Base-by-base conservation (phyloP, 2,329 filamentous ascomycete species). In the Lecanicillium sp. region DNA sequence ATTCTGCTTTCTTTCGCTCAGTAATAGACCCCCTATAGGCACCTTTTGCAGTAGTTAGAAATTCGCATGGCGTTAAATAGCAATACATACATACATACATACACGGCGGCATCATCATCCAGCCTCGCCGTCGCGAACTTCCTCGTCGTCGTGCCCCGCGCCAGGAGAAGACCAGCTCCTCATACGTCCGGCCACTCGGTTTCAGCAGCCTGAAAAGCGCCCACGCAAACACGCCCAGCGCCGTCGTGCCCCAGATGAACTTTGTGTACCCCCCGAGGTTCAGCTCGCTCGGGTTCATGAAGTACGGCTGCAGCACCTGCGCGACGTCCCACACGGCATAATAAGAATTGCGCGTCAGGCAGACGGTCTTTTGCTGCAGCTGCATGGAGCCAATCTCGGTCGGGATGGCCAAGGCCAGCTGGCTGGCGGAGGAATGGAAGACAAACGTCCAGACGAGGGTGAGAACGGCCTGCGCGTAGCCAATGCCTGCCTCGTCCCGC, bases 101-200 rank as follows among this genome's bases (percentile, higher is more conserved):
- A n/a, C n/a, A n/a, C n/a, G n/a, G n/a, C n/a, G n/a, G n/a, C n/a
- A n/a, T n/a, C n/a, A n/a, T n/a, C n/a, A n/a, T 35, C 32, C 32
- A 35, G 32, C 8, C 17, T 35, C 5, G 32, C 17, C 6, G 6
- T 9, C 5, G 32, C 32, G 17, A 35, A 35, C 14, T 35, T 35
- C n/a, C 32, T 8, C 6, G 32, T 35, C 6, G 32, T 11, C 5
- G 32, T 35, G 14, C 32, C 12, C 6, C 60, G 62, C 35, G 69
- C 65, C 57, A 80, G 80, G 35, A 81, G 56, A 72, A 63, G 45
- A 79, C 76, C 1, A 80, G 64, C 59, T 79, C 75, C 54, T 75
- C 73, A 38, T 75, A 72, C 0, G 72, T 74, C 19, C 73, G 66
- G 2, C 67, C 71, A 35, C 71, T 72, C 1, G 74, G 71, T 59